Base-by-base conservation (phyloP, 2,329 filamentous ascomycete genomes). In the Aspergillus chevalieri region DNA sequence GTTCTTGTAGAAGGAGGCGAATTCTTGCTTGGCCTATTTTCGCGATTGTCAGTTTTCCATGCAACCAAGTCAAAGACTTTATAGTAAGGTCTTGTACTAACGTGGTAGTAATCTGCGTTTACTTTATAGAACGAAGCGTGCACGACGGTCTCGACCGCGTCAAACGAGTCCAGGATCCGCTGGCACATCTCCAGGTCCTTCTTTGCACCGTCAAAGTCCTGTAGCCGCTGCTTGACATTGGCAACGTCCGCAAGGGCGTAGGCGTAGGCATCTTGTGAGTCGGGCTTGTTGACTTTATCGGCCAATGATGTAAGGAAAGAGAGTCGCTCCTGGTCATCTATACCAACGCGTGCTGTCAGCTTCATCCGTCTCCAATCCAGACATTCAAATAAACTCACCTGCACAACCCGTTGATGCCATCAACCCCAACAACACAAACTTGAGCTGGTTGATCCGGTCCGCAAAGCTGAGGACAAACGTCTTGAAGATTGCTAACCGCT, bases 371-470 rank as follows among this genome's bases (percentile, higher is more conserved):
- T 22, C 2, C 21, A 14, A 26, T n/a, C n/a, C 19, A 44, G 21
- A 33, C 44, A 42, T 39, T 1, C 3, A 26, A 48, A 47, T 5
- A 15, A 26, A 57, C 60, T 42, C 21, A 64, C 65, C 63, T 66
- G 61, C 55, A 72, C 87, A 95, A 75, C 95, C 85, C 63, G 85
- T 83, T 47, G 90, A 89, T 43, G 93, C 88, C 73, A 87, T 88
- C 67, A 97, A 75, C 14, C 90, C 93, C 58, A 98, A 77, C 58
- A 88, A 86, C 58, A 98, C 93, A 59, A 97, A 85, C 80, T 96
- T 96, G 56, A 98, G 79, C 77, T 97, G 92, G 75, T 97, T 98
- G 79, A 98, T 96, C 80, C 94, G 96, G 69, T 95, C 91, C 58
- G 91, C 89, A 67, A 98, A 98, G 72, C 87, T 93, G 70, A 92